Base-by-base conservation (phyloP, 352 stramenopile species). In the Lagenidium sp. region DNA sequence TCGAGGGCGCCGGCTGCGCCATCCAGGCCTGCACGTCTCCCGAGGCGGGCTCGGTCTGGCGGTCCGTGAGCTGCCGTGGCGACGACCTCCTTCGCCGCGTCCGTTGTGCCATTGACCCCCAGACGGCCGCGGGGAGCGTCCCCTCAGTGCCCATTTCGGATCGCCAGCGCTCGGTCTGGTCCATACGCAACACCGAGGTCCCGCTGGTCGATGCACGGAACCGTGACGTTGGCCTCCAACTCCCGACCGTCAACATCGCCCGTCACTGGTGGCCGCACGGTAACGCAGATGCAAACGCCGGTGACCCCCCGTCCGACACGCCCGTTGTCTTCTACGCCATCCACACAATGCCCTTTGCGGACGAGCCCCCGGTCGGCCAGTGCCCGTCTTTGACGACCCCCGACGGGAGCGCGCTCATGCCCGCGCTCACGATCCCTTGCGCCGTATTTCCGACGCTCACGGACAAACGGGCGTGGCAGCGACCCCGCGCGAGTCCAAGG, bases 351-450 rank as follows among this genome's bases (percentile, higher is more conserved):
- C 30, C 53, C 1, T 61, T 56, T n/a, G 45, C 23, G 19, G 42
- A 53, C 20, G 53, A 61, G 26, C 53, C 53, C 5, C 46, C 44
- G 5, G 44, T 61, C 4, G 53, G 53, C 22, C 53, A 61, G 42
- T 61, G 53, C 36, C 53, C 53, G 6, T 23, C 20, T 4, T 46
- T 31, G 20, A 42, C 29, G 6, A 34, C 28, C 2, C 42, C 49
- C 38, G 19, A 47, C 4, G 30, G 32, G 12, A 47, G 44, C 4
- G 42, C 45, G 22, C 31, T 61, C 21, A 40, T 61, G 5, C 53
- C 53, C 19, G 38, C 47, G 36, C 42, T 61, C 15, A 61, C 42
- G 20, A 61, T 61, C 42, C 53, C 53, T 23, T 61, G 53, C 35
- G 42, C 41, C 6, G 25, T 47, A 3, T n/a, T n/a, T 61, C 49